Conservation (phyloP, 108 stramenopile species). For the Cyclotella sp. region DNA sequence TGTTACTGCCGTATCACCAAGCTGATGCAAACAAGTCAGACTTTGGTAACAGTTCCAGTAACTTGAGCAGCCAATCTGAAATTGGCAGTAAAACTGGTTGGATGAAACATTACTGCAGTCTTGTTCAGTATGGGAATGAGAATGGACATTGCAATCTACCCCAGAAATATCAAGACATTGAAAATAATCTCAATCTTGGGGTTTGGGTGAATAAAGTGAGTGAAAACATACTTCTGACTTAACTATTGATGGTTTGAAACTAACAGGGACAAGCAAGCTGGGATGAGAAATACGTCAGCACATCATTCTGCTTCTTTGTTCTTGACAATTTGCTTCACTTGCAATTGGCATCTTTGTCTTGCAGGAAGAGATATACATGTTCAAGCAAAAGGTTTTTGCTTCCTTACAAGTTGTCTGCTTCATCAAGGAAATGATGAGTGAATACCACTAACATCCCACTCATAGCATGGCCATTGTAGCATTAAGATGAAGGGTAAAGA, state of each 20-base stretch:
- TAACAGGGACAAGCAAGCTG: constrained; percentile 59
- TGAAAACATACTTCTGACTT: not conserved
- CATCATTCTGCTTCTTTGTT: no score
- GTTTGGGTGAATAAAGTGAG: constrained; percentile 20
- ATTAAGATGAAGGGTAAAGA: constrained; percentile 14
- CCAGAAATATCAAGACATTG: constrained; percentile 53
- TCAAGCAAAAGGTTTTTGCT: constrained; percentile 2
- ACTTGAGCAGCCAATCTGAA: not conserved
- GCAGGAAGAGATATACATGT: constrained; percentile 6
- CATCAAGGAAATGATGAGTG: not conserved
- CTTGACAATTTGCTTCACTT: not conserved
- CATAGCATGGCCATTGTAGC: constrained; percentile 12
- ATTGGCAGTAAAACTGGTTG: constrained; percentile 3
- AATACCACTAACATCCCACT: no score
- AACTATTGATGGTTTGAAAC: no score
- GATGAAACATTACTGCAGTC: not conserved
- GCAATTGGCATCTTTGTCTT: not conserved
- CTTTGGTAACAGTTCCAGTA: constrained; percentile 14
- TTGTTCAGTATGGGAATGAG: constrained; percentile 13
- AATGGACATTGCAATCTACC: constrained; percentile 67
- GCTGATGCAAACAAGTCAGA: constrained; percentile 5
- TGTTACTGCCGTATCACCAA: not conserved
- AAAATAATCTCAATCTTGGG: constrained; percentile 27
- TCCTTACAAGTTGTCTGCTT: not conserved
- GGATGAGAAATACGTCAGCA: constrained; percentile 54